Evolutionary conservation across 345 rosid genomes (phyloP), one percentile per base, ranked within the genome.

Genomic region (Hibiscus tridactylites): DNA sequence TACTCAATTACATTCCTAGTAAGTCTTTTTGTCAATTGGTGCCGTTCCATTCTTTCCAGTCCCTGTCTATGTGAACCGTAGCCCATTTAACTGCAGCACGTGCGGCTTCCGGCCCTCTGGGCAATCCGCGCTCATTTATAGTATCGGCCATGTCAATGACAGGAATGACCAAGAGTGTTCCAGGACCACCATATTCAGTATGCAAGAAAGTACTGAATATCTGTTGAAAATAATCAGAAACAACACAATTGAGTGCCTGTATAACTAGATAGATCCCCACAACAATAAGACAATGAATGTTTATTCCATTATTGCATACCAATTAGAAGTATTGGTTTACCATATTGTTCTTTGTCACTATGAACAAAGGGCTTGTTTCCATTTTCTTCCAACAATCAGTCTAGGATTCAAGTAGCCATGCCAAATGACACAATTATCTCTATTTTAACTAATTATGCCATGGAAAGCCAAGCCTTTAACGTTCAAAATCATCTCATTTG

Each of bases 101-200:
- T 15, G 95, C 97, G 39, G 95, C 93, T 79, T 94, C 90, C 9
- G 95, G 88, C 50, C 93, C 98, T 73, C 96, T 96, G 3, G 95
- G 93, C 58, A 91, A 74, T 5, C 85, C 95, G 16, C 77, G 80
- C 76, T 91, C 95, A 4, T 88, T 83, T 63, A 90, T 71, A 37
- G 91, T 83, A 79, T 94, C 98, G 3, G 96, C 93, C 94, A 91
- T 94, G 85, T 91, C 97, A 24, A 88, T 82, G 83, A 90, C 91
- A 28, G 98, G 97, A 57, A 75, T 73, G 35, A 91, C 97, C 79
- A 90, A 76, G 68, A 94, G 90, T 24, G 97, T 94, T 59, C 95
- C 98, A 39, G 98, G 95, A 77, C 98, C 97, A 61, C 96, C 96
- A 65, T 91, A 91, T 71, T 94, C 96, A 0, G 85, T 62, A n/a